These are phyloP conservation scores for Porpolomopsis calyptriformis DNA, from an alignment of 768 basidiomycete genomes.

Conservation along the genomic window DNA sequence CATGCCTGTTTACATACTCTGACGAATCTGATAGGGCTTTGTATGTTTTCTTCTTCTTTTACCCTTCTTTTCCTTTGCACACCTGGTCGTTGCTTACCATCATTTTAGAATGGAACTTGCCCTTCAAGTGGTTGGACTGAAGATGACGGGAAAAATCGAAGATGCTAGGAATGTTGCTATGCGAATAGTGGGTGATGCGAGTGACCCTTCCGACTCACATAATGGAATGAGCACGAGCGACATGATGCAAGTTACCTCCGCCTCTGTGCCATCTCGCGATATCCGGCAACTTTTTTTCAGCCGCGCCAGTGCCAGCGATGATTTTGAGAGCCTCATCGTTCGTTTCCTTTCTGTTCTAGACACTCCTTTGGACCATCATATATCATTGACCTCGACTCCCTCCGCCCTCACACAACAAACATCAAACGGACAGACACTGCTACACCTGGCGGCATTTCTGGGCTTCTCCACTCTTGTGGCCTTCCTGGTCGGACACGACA, in stretches of 20 bases:
- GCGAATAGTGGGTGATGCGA: slow-evolving; percentile 78
- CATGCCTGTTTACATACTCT: slow-evolving; percentile 76
- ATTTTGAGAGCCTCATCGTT: slow-evolving; percentile 69
- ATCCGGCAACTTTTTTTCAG: slow-evolving; percentile 47
- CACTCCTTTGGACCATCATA: slow-evolving; percentile 36
- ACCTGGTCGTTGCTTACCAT: slow-evolving; percentile 8
- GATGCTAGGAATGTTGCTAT: slow-evolving; percentile 89
- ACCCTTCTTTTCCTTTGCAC: slow-evolving; percentile 4
- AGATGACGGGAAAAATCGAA: slow-evolving; percentile 94
- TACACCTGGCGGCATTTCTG: slow-evolving; percentile 79
- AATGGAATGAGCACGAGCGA: slow-evolving; percentile 23
- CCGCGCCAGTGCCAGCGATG: slow-evolving; percentile 41
- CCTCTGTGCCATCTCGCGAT: slow-evolving; percentile 35
- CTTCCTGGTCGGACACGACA: slow-evolving; percentile 61
- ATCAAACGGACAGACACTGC: slow-evolving; percentile 69
- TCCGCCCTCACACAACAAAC: slow-evolving; percentile 64
- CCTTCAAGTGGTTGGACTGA: slow-evolving; percentile 86
- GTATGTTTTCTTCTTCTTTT: slow-evolving; percentile 36
- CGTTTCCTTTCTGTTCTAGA: slow-evolving; percentile 77
- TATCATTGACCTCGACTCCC: slow-evolving; percentile 31
- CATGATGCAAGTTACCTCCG: slow-evolving; percentile 47
- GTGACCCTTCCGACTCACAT: slow-evolving; percentile 36
- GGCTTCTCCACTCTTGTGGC: slow-evolving; percentile 59
- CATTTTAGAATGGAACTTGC: slow-evolving; percentile 81
- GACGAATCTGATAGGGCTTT: slow-evolving; percentile 84